phyloP scores from a whole-genome alignment of 257 asterid species.

The Ballota nigra region DNA sequence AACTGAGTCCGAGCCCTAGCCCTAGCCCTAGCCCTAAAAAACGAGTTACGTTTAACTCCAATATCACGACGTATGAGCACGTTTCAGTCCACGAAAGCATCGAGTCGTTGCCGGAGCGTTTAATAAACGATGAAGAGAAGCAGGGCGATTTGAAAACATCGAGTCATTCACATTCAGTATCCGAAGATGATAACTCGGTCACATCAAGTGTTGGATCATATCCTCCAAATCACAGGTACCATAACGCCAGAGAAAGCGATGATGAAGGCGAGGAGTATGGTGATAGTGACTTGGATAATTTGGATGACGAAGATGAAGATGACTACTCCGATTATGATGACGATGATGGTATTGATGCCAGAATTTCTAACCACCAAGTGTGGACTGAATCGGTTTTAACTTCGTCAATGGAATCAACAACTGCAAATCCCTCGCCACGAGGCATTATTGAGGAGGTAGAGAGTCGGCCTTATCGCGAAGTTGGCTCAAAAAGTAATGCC shows the following conservation, averaged over 20 bases:
- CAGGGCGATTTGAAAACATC: constrained; percentile 27
- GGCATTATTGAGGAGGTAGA: constrained; percentile 43
- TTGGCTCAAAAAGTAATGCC: constrained; percentile 34
- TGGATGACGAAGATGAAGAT: constrained; percentile 33
- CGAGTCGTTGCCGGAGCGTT: constrained; percentile 51
- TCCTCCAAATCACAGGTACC: constrained; percentile 87
- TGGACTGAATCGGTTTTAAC: constrained; percentile 55
- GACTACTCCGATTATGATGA: constrained; percentile 49
- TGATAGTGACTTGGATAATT: constrained; percentile 65
- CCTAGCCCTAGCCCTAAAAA: constrained; percentile 56
- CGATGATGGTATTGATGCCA: constrained; percentile 36
- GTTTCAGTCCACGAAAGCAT: constrained; percentile 50
- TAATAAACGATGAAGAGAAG: constrained; percentile 28
- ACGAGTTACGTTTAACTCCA: constrained; percentile 81
- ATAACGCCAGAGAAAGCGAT: constrained; percentile 80
- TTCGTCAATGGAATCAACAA: constrained; percentile 53
- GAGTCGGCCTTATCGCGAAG: constrained; percentile 34
- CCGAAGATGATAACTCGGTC: constrained; percentile 54
- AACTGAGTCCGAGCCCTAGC: constrained; percentile 44
- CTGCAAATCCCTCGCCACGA: constrained; percentile 28
- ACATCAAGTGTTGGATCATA: constrained; percentile 66
- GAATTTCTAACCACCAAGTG: constrained; percentile 37
- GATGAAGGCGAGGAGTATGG: constrained; percentile 70
- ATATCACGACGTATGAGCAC: constrained; percentile 66
- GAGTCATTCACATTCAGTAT: constrained; percentile 33